phyloP scores from a whole-genome alignment of 345 rosid genomes.

The Draba incana region DNA sequence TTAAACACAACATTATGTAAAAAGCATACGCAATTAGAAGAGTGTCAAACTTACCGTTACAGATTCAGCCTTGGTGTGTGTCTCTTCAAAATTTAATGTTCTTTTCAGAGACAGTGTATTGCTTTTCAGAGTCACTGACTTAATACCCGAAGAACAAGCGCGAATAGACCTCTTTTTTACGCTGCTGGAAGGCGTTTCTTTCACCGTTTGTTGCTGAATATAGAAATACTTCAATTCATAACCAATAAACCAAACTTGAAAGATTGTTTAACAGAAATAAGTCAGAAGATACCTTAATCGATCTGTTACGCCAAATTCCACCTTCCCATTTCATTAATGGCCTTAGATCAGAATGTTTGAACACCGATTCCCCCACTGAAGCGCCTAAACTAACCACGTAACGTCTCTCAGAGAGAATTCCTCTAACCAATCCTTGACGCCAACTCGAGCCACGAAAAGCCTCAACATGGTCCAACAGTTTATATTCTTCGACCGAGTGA shows the following conservation, averaged over 20 bases:
- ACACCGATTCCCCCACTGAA: constrained; percentile 46
- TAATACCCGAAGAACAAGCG: constrained; percentile 15
- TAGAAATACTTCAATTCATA: constrained; percentile 5
- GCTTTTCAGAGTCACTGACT: constrained; percentile 28
- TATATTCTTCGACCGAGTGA: constrained; percentile 43
- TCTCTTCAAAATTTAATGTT: constrained; percentile 27
- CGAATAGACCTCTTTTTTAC: constrained; percentile 25
- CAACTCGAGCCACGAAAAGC: constrained; percentile 44
- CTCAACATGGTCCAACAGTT: constrained; percentile 60
- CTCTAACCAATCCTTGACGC: constrained; percentile 59
- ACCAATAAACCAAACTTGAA: background rate
- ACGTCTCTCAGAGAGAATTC: constrained; percentile 47
- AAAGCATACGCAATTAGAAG: background rate
- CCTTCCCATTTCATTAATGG: constrained; percentile 61
- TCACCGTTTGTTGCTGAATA: background rate
- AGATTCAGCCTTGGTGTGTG: constrained; percentile 22
- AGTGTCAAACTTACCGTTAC: constrained; percentile 48
- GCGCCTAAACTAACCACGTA: constrained; percentile 50
- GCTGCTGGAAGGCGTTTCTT: constrained; percentile 14
- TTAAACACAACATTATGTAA: constrained; percentile 7
- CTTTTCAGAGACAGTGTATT: constrained; percentile 32
- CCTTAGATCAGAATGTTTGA: constrained; percentile 49
- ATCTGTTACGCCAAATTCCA: constrained; percentile 53
- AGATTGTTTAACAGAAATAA: background rate
- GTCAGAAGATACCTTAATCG: constrained; percentile 48